Base-by-base conservation (phyloP, 805 yeast species). In the Tetrapisispora namnaoensis region DNA sequence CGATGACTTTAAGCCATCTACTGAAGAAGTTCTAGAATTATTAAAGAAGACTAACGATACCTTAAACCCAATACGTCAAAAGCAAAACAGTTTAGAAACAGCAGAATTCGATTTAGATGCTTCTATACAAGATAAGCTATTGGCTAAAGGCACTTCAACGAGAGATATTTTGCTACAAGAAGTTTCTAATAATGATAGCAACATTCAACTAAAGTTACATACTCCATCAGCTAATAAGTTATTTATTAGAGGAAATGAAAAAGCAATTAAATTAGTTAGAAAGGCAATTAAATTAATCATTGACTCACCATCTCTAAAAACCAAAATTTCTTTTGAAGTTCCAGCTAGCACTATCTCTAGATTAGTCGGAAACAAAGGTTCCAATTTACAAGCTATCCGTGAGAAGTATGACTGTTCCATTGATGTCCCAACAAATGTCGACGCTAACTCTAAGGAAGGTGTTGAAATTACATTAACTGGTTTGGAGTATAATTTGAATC, bases 361-460 rank as follows among this genome's bases (percentile, higher is more conserved):
- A 68, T 73, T 95, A 47, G 88, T 93, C 66, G 99, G 99, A 56
- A 85, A 83, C 63, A 85, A 79, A 52, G 99, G 99, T 49, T 70
- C 86, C 40, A 79, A 80, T 61, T 69, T 93, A 61, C 77, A 78
- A 56, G 71, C 77, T 45, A 65, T 88, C 51, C 76, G 84, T 53
- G 86, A 84, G 10, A 83, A 85, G 59, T 87, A 73, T 58, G 87
- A 82, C 44, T 87, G 86, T 55, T 77, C 76, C 56, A 75, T 93
- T 53, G 95, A 90, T 59, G 81, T 88, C 47, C 79, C 77, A 46
- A 53, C 55, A 18, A 82, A 78, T 44, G 75, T 70, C 40, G 76
- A 78, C 35, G 58, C 65, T 30, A 63, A 60, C 32, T 45, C 42
- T 3, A 48, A 53, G 6, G 54, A 55, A 14, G 68, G 67, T 37